Base-by-base conservation (phyloP, 208 protist genomes). In the Acanthamoeba sp. region DNA sequence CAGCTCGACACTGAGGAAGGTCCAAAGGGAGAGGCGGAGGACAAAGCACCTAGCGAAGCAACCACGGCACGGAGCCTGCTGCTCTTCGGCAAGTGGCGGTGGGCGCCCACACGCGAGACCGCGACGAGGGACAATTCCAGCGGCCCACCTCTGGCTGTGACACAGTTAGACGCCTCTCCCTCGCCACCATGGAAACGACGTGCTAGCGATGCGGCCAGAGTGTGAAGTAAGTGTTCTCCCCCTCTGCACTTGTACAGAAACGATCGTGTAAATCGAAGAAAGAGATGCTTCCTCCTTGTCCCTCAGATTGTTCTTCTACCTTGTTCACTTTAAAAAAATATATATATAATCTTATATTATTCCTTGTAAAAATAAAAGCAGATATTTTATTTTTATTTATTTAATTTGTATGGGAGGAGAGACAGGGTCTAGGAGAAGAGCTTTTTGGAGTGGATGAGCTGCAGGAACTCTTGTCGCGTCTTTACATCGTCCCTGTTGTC, bases 381-480 rank as follows among this genome's bases (percentile, higher is more conserved):
- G n/a, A n/a, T n/a, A n/a, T n/a, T n/a, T n/a, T n/a, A n/a, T n/a
- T n/a, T n/a, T n/a, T n/a, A n/a, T n/a, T 52, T 52, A 52, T 52
- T 52, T 52, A 52, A 14, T n/a, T 36, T n/a, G 5, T 10, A 71
- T 7, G 32, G 62, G 32, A 34, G 5, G 62, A 71, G 62, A 73
- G 64, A 64, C 29, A 22, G 12, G 32, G 64, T 12, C 40, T 48
- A 64, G 7, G 34, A 91, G 40, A 73, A 91, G 10, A 52, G 38
- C 50, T 91, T 91, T 64, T 32, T 64, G 16, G 38, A 55, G 59
- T 91, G 50, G 38, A 94, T 94, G 90, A 94, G 90, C 64, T 66
- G 59, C 3, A 94, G 90, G 34, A 94, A 94, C 90, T 94, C 90
- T 94, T 94, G 69, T 59, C 90, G 90, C 32, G 90, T 94, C 69